Percentiles rank a stretch among this genome's conserved stretches.
These are phyloP conservation scores for Apiotrichum laibachii DNA, from an alignment of 1,284 basidiomycete species.

Conservation along the genomic window DNA sequence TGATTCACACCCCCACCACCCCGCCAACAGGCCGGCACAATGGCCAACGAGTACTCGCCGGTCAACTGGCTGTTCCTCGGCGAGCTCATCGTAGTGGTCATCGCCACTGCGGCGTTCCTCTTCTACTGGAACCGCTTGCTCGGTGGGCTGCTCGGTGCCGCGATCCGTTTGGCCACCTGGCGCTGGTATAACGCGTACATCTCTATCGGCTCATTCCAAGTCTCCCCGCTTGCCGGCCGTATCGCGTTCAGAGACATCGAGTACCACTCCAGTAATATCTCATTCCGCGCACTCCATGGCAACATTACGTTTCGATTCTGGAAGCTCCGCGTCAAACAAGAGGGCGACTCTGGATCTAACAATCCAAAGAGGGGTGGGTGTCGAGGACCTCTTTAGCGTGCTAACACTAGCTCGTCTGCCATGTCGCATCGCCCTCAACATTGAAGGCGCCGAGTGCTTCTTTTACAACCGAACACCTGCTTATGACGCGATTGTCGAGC, in stretches of 20 bases:
- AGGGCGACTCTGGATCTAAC: slow-evolving; percentile 44
- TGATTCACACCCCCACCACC: neutral
- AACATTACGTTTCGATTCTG: slow-evolving; percentile 89
- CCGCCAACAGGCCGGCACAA: neutral
- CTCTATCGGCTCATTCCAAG: slow-evolving; percentile 68
- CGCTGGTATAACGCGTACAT: slow-evolving; percentile 46
- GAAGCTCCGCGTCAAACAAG: slow-evolving; percentile 66
- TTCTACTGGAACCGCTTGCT: slow-evolving; percentile 88
- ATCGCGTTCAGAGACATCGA: slow-evolving; percentile 79
- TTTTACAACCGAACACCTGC: slow-evolving; percentile 83
- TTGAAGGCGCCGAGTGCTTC: slow-evolving; percentile 85
- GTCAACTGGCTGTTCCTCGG: slow-evolving; percentile 60
- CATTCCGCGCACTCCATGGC: slow-evolving; percentile 73
- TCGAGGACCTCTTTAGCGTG: neutral
- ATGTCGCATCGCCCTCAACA: slow-evolving; percentile 72
- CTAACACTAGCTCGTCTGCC: slow-evolving; percentile 53
- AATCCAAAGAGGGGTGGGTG: slow-evolving; percentile 38
- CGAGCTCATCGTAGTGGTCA: slow-evolving; percentile 66
- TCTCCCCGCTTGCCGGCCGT: slow-evolving; percentile 81
- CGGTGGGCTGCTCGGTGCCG: slow-evolving; percentile 59
- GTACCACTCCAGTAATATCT: slow-evolving; percentile 88
- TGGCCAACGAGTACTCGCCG: slow-evolving; percentile 4
- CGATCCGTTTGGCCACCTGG: slow-evolving; percentile 48
- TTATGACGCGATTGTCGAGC: slow-evolving; percentile 76
- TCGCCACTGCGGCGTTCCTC: slow-evolving; percentile 66